A percentile compares a stretch with the other conserved stretches of the same genome.
These are phyloP conservation scores for Teunomyces panamensis DNA, from an alignment of 805 yeast genomes.

Conservation along the genomic window DNA sequence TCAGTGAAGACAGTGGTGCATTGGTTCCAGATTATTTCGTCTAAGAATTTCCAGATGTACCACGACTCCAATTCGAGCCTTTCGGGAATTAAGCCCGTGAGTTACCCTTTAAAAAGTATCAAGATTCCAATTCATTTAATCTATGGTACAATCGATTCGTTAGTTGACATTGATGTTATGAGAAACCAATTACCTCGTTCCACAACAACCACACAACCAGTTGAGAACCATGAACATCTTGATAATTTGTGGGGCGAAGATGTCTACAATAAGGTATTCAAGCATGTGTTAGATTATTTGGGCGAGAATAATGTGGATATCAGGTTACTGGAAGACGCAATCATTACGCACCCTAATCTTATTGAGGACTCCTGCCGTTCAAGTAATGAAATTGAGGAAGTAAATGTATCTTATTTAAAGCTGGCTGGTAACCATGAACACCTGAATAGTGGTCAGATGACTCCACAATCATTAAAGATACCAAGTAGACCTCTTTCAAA, in stretches of 20 bases:
- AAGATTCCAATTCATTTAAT: slow-evolving; percentile 69
- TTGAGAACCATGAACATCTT: slow-evolving; percentile 78
- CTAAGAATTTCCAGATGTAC: slow-evolving; percentile 82
- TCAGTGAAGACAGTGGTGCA: slow-evolving; percentile 46
- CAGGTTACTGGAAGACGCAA: not conserved
- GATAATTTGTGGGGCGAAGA: slow-evolving; percentile 87
- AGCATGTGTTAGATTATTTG: slow-evolving; percentile 22
- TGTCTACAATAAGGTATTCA: slow-evolving; percentile 40
- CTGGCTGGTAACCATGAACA: not conserved
- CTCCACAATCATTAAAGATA: not conserved
- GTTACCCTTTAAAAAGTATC: slow-evolving; percentile 40
- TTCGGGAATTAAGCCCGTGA: slow-evolving; percentile 32
- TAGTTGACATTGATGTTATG: slow-evolving; percentile 84
- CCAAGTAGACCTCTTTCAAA: slow-evolving; percentile 10
- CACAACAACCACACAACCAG: slow-evolving; percentile 50
- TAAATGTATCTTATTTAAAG: slow-evolving; percentile 4
- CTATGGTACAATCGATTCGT: slow-evolving; percentile 77
- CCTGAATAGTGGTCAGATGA: not conserved
- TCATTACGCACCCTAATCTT: not conserved
- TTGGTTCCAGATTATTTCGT: slow-evolving; percentile 57
- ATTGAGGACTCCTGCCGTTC: not conserved
- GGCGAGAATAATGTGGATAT: slow-evolving; percentile 9
- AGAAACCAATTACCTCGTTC: slow-evolving; percentile 58
- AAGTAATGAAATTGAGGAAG: not conserved
- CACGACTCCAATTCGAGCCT: slow-evolving; percentile 47